Conservation (phyloP, 805 yeast genomes). For the Wickerhamomyces bovis region DNA sequence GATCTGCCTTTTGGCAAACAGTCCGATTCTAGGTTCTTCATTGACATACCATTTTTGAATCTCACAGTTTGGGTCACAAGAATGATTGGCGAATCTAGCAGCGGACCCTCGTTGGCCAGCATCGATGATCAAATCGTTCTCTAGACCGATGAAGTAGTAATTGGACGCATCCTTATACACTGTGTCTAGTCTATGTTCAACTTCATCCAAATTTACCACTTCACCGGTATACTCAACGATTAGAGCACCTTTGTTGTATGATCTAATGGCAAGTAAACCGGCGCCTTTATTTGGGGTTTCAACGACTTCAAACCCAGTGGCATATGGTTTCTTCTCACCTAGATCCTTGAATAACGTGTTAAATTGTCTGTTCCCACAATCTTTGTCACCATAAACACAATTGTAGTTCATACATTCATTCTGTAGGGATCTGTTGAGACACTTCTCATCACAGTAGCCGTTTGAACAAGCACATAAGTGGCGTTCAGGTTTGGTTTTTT, state of each 20-base stretch:
- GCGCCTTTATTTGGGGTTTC: conserved; percentile 34
- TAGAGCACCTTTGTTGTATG: conserved; percentile 32
- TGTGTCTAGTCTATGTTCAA: conserved; percentile 30
- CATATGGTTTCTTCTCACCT: conserved; percentile 12
- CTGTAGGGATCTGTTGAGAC: conserved; percentile 27
- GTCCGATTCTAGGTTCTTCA: conserved; percentile 39
- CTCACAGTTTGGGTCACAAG: conserved; percentile 41
- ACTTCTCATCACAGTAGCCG: conserved; percentile 27
- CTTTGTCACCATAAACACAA: conserved; percentile 26
- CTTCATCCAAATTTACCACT: conserved; percentile 34
- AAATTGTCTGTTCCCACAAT: conserved; percentile 36
- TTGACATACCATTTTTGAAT: conserved; percentile 45
- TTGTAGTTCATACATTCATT: conserved; percentile 28
- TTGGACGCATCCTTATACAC: conserved; percentile 28
- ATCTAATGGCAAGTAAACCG: conserved; percentile 35
- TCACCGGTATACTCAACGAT: conserved; percentile 46
- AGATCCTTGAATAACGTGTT: conserved; percentile 18
- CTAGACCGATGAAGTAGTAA: conserved; percentile 38
- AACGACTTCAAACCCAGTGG: conserved; percentile 28
- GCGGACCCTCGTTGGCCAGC: conserved; percentile 39
- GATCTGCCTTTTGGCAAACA: conserved; percentile 36
- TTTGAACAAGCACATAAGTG: conserved; percentile 19
- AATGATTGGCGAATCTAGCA: conserved; percentile 46
- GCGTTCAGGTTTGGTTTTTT: neutral
- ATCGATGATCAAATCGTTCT: conserved; percentile 38